A percentile compares a stretch with the other conserved stretches of the same genome.
Evolutionary conservation across 176 grass and related monocot genomes (phyloP).

Genomic region (Carex scoparia): DNA sequence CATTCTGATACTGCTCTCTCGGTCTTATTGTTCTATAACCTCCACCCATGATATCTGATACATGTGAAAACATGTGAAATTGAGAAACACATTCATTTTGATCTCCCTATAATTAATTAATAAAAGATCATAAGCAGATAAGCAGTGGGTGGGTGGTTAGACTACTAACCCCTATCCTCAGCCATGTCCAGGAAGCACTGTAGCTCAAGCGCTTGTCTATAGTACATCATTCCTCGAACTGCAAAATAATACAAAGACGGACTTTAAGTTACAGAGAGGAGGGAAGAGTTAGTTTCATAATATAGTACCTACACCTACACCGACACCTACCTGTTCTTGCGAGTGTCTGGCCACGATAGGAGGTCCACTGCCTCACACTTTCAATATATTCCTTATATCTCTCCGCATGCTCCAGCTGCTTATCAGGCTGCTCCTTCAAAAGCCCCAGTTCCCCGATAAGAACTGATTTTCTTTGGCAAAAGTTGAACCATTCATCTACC

Average conservation of each 20-base stretch:
- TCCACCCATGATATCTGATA: constrained; percentile 33
- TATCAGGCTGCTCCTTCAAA: neutral
- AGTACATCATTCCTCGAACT: constrained; percentile 99
- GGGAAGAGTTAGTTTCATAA: neutral
- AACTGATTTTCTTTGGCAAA: constrained; percentile 30
- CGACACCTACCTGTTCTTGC: constrained; percentile 48
- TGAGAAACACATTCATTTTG: too few relatives aligned
- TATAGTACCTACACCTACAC: too few relatives aligned
- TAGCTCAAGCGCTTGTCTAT: constrained; percentile 58
- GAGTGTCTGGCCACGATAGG: constrained; percentile 84
- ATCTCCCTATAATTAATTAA: neutral
- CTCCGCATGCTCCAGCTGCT: constrained; percentile 11
- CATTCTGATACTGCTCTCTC: constrained; percentile 20
- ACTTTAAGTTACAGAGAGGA: neutral
- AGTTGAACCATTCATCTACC: constrained; percentile 89
- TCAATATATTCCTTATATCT: constrained; percentile 8
- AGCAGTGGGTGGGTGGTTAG: neutral
- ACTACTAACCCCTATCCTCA: constrained; percentile 42
- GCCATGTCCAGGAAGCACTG: constrained; percentile 53
- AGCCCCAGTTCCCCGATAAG: neutral
- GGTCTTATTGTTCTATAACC: constrained; percentile 18
- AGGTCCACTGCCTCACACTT: constrained; percentile 53
- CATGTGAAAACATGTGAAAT: too few relatives aligned
- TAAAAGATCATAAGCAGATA: neutral
- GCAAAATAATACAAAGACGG: constrained; percentile 20